Evolutionary conservation across 2,329 filamentous ascomycete genomes (phyloP).

Genomic region (Fusarium pseudoanthophilum): DNA sequence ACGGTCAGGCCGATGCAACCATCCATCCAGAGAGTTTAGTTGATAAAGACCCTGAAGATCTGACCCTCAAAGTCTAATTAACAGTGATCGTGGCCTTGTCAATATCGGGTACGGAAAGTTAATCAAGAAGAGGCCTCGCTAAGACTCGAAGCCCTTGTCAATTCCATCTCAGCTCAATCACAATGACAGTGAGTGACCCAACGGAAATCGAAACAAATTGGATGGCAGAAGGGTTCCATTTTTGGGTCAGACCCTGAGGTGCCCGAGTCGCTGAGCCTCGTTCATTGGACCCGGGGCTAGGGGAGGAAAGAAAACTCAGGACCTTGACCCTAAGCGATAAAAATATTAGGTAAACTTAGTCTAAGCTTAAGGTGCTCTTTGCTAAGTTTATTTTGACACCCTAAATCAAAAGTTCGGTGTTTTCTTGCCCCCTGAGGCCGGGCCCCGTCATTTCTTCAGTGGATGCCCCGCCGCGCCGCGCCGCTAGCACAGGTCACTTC

Average conservation of each 20-base stretch:
- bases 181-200: neutral
- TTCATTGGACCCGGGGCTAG: neutral
- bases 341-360: too few species aligned
- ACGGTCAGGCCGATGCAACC: slow-evolving; percentile 34
- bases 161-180: neutral
- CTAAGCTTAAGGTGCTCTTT: too few species aligned
- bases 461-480: neutral
- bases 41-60: slow-evolving; percentile 4
- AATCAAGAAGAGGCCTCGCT: neutral
- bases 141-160: neutral
- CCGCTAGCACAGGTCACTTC: slow-evolving; percentile 11
- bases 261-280: neutral
- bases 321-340: too few species aligned
- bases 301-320: too few species aligned
- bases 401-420: too few species aligned
- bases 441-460: neutral
- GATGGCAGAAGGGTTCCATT: slow-evolving; percentile 16
- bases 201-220: slow-evolving; percentile 28
- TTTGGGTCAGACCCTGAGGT: slow-evolving; percentile 25
- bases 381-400: too few species aligned
- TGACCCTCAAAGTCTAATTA: neutral
- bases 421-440: too few species aligned
- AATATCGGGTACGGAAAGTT: neutral
- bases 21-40: slow-evolving; percentile 11
- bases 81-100: neutral